phyloP scores from a whole-genome alignment of 1,284 basidiomycete species.

The Trichosporon faecale region DNA sequence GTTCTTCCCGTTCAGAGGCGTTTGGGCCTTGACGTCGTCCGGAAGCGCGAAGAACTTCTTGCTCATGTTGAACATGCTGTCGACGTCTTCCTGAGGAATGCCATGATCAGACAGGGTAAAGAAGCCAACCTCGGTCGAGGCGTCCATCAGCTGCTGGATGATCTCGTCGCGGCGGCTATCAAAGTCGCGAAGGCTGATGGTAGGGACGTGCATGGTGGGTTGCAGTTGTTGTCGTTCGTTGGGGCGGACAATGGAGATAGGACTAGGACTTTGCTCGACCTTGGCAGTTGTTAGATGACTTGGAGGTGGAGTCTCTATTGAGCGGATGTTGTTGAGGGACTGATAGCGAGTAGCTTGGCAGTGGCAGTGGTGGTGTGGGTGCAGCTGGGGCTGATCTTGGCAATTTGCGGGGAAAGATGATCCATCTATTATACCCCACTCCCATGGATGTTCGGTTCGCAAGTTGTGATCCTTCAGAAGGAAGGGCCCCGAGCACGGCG shows the following conservation, averaged over 20 bases:
- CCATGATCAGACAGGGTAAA: conserved; percentile 26
- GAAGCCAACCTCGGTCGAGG: conserved; percentile 37
- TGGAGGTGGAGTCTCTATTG: neutral
- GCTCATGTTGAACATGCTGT: conserved; percentile 18
- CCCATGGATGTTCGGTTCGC: neutral
- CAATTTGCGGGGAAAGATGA: neutral
- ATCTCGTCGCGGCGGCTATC: conserved; percentile 32
- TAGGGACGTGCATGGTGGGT: conserved; percentile 27
- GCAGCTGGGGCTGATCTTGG: neutral
- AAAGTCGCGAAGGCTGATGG: conserved; percentile 40
- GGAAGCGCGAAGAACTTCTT: conserved; percentile 21
- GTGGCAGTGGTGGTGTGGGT: neutral
- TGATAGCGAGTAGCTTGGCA: neutral
- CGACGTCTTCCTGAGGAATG: conserved; percentile 17
- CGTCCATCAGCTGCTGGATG: conserved; percentile 33
- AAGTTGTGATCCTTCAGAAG: neutral
- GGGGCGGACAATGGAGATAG: neutral
- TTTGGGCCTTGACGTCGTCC: conserved; percentile 20
- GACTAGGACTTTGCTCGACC: neutral
- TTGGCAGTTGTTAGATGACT: neutral
- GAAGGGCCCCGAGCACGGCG: neutral
- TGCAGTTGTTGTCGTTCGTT: neutral
- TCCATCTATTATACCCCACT: neutral
- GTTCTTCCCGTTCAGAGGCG: conserved; percentile 23
- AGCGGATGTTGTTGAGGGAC: neutral